A percentile compares a stretch with the other conserved stretches of the same genome.
Conservation (phyloP, 192 early-diverging fungal genomes). For the Hyaloraphidium curvatum region DNA sequence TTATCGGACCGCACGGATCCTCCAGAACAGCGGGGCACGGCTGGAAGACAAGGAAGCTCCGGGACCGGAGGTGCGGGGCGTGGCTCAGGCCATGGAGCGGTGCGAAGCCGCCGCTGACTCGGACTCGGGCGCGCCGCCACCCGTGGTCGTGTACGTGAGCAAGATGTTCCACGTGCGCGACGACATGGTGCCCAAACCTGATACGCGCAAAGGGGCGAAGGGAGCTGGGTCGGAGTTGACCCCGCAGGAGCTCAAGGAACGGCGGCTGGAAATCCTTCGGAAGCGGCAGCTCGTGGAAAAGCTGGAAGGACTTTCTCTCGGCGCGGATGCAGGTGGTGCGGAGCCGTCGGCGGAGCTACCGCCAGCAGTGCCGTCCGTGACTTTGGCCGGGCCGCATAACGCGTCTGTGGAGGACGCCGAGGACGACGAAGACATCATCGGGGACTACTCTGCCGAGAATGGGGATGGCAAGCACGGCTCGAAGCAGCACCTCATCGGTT, state of each 20-base stretch:
- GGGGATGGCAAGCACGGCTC: too few relatives aligned
- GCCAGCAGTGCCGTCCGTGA: too few relatives aligned
- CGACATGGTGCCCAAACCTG: slow-evolving; percentile 56
- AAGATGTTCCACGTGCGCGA: slow-evolving; percentile 83
- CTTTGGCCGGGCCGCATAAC: too few relatives aligned
- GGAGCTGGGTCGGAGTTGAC: too few relatives aligned
- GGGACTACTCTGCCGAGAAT: too few relatives aligned
- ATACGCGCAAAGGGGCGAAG: too few relatives aligned
- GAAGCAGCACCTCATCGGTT: slow-evolving; percentile 65
- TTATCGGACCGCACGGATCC: slow-evolving; percentile 54
- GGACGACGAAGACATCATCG: slow-evolving; percentile 10
- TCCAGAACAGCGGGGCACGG: slow-evolving; percentile 30
- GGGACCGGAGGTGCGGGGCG: too few relatives aligned
- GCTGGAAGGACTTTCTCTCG: neutral
- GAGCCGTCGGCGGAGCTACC: too few relatives aligned
- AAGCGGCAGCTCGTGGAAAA: slow-evolving; percentile 5
- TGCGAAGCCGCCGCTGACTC: slow-evolving; percentile 41
- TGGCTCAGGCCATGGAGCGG: slow-evolving; percentile 34
- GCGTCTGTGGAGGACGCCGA: slow-evolving; percentile 6
- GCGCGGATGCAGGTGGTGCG: too few relatives aligned
- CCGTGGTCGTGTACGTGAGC: slow-evolving; percentile 70
- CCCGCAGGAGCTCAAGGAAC: slow-evolving; percentile 56
- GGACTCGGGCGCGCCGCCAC: too few relatives aligned
- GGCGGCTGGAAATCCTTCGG: slow-evolving; percentile 19
- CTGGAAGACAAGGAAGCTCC: too few relatives aligned